phyloP scores from a whole-genome alignment of 164 flowering plant species.

The Hamamelis virginiana region DNA sequence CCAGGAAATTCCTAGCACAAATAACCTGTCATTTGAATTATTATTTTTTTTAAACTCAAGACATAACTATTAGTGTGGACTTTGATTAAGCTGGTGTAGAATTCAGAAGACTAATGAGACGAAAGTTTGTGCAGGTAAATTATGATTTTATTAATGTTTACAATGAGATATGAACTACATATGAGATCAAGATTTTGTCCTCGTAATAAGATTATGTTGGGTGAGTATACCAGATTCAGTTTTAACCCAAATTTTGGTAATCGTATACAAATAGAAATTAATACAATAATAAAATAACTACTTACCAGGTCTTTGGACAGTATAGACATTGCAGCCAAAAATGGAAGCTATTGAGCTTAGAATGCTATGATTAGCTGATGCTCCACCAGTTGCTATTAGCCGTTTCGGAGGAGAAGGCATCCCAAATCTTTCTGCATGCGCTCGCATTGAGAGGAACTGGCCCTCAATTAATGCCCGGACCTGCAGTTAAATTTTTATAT shows the following conservation, averaged over 20 bases:
- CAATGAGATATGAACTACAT: too few species aligned
- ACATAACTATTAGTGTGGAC: too few species aligned
- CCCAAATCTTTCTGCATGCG: constrained; percentile 85
- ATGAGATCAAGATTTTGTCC: too few species aligned
- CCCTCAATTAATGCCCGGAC: constrained; percentile 89
- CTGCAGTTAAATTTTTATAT: constrained; percentile 33
- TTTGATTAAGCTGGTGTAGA: too few species aligned
- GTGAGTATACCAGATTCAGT: not conserved
- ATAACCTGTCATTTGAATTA: not conserved
- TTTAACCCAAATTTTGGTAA: not conserved
- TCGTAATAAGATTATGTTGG: too few species aligned
- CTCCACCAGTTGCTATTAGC: constrained; percentile 95
- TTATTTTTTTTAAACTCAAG: too few species aligned
- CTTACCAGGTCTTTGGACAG: constrained; percentile 82
- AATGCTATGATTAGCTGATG: constrained; percentile 77
- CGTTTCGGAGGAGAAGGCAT: constrained; percentile 91
- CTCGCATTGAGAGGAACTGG: constrained; percentile 87
- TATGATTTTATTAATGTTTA: too few species aligned
- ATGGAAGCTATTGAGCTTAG: constrained; percentile 63
- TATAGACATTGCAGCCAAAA: constrained; percentile 82
- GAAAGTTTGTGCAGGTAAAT: too few species aligned
- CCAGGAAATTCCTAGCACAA: not conserved
- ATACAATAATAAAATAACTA: not conserved
- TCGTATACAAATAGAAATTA: not conserved
- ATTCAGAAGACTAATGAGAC: too few species aligned